These are phyloP conservation scores for Capsicum pubescens DNA, from an alignment of 257 asterid species.

Conservation along the genomic window DNA sequence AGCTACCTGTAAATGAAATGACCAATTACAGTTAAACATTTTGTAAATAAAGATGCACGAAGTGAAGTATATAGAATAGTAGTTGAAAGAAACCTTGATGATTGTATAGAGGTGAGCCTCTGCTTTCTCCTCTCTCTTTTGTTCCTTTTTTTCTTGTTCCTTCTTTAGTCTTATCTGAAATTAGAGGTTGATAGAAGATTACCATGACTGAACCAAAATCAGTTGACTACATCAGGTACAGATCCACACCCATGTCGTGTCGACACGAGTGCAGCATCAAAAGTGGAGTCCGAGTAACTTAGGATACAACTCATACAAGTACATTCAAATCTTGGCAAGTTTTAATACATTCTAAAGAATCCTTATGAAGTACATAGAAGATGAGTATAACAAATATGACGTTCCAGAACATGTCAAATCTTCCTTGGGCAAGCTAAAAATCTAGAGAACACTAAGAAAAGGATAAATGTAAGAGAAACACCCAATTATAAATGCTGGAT, in stretches of 20 bases:
- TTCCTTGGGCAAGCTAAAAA: conserved; percentile 15
- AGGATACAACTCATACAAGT: background rate
- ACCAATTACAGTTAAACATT: background rate
- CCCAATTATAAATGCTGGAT: too few relatives aligned
- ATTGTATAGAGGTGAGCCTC: conserved; percentile 88
- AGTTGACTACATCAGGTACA: too few relatives aligned
- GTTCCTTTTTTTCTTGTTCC: conserved; percentile 84
- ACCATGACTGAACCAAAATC: background rate
- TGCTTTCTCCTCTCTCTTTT: conserved; percentile 75
- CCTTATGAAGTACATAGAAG: background rate
- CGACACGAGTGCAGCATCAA: too few relatives aligned
- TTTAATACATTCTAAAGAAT: background rate
- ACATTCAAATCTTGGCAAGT: conserved; percentile 2
- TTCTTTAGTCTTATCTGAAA: conserved; percentile 73
- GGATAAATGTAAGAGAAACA: background rate
- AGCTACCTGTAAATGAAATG: conserved; percentile 62
- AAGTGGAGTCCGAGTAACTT: background rate
- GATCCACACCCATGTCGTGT: too few relatives aligned
- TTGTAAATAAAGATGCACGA: conserved; percentile 22
- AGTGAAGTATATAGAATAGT: conserved; percentile 17
- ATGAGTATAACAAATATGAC: background rate
- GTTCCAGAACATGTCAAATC: background rate
- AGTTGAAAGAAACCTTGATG: conserved; percentile 58
- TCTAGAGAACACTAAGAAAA: conserved; percentile 17
- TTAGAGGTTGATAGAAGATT: conserved; percentile 17